Evolutionary conservation across 257 asterid species (phyloP), one percentile per base, ranked within the genome.

Genomic region (Penstemon davidsonii): DNA sequence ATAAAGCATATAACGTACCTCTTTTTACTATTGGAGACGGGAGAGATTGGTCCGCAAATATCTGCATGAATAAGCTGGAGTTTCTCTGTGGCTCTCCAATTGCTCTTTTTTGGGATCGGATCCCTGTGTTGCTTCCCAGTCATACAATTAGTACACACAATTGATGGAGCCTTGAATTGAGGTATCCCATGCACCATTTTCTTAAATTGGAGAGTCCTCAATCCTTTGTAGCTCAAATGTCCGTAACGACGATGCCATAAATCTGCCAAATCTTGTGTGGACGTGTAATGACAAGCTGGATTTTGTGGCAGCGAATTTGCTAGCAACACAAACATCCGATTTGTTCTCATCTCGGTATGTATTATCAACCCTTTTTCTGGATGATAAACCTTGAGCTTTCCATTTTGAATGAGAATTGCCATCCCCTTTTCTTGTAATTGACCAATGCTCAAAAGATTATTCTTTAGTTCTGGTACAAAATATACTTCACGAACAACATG

Each of bases 191-290:
- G 8, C 41, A 60, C 64, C 64, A 60, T 60, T 5, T 60, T 36
- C 36, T 60, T 60, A 1, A 38, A 5, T 5, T 33, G 11, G 3
- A 60, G 47, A 0, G 36, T 53, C 8, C 37, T 53, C 19, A 53
- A 12, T 0, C 58, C 58, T 0, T 45, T n/a, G 44, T 42, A 10
- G 37, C 47, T 61, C 10, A 70, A 9, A 40, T 71, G 69, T 9
- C 69, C 69, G 25, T 45, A 71, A 52, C 69, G 55, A 8, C 63
- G 9, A 54, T 71, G 75, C 69, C 75, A 71, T 6, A 71, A 37
- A 4, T 60, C 15, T 5, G 45, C 18, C 18, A 15, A 15, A 15
- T 15, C 18, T 15, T 15, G 18, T 15, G 18, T 15, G 18, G 18
- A 15, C 18, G 18, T 15, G 18, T 15, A 15, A 15, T 15, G 18